Conservation (phyloP, 139 green algal genomes). For the Zygnema cylindricum region DNA sequence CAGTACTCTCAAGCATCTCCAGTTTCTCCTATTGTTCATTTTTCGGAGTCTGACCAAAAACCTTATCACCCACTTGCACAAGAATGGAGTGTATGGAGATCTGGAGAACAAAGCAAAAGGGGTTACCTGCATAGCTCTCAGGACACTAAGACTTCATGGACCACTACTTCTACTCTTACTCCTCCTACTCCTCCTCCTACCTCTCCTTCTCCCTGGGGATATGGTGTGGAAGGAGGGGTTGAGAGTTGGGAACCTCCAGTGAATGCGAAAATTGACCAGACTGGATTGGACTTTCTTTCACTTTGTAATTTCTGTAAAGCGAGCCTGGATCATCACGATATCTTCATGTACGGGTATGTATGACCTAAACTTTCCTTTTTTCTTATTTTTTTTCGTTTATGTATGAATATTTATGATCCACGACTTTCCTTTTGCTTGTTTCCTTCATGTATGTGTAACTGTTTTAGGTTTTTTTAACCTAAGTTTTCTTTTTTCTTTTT, state of each 20-base stretch:
- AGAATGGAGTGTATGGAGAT: background rate
- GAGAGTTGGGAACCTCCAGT: background rate
- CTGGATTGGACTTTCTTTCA: background rate
- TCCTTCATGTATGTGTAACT: no score
- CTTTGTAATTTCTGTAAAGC: background rate
- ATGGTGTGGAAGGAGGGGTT: background rate
- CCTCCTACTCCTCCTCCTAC: no score
- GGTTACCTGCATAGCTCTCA: no score
- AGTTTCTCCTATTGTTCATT: background rate
- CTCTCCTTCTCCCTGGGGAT: background rate
- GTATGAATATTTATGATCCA: background rate
- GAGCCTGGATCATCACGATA: conserved; percentile 7
- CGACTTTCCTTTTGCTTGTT: no score
- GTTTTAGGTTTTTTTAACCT: no score
- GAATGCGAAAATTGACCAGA: background rate
- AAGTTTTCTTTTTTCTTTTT: no score
- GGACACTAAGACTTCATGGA: background rate
- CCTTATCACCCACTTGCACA: background rate
- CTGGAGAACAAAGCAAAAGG: background rate
- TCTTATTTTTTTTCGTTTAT: no score
- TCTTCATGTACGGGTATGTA: conserved; percentile 28
- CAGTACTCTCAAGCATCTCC: background rate
- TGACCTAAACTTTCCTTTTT: background rate
- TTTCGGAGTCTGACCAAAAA: background rate
- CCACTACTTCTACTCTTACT: background rate